A percentile compares a stretch with the other conserved stretches of the same genome.
Evolutionary conservation across 2,329 filamentous ascomycete genomes (phyloP).

Genomic region (Cercospora sp.): DNA sequence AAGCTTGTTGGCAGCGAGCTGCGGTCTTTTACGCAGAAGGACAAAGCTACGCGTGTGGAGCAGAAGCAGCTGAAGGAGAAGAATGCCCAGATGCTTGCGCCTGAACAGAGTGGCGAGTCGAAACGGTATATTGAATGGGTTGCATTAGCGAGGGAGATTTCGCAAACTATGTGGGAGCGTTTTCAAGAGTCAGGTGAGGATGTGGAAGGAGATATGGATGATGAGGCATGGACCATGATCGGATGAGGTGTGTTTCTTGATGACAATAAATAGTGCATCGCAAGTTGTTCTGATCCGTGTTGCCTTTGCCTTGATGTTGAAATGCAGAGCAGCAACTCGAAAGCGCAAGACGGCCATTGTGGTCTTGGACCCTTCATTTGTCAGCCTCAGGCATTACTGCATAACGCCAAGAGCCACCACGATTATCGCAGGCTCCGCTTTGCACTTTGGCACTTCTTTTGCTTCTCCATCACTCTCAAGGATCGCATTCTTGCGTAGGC

Average conservation of each 20-base stretch:
- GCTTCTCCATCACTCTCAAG: conserved; percentile 12
- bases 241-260: background rate
- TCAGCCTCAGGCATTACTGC: background rate
- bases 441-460: conserved; percentile 5
- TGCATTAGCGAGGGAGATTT: background rate
- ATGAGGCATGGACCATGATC: background rate
- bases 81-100: background rate
- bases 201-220: background rate
- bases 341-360: background rate
- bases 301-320: background rate
- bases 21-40: background rate
- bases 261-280: background rate
- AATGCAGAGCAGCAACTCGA: background rate
- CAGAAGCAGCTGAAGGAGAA: background rate
- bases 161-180: background rate
- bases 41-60: background rate
- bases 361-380: background rate
- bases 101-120: background rate
- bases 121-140: background rate
- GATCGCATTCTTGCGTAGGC: conserved; percentile 15
- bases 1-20: background rate
- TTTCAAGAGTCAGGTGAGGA: background rate
- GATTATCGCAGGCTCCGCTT: conserved; percentile 8
- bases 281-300: background rate
- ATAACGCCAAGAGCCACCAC: conserved; percentile 2